Base-by-base conservation (phyloP, 2,329 filamentous ascomycete species). In the Colletotrichum melonis region DNA sequence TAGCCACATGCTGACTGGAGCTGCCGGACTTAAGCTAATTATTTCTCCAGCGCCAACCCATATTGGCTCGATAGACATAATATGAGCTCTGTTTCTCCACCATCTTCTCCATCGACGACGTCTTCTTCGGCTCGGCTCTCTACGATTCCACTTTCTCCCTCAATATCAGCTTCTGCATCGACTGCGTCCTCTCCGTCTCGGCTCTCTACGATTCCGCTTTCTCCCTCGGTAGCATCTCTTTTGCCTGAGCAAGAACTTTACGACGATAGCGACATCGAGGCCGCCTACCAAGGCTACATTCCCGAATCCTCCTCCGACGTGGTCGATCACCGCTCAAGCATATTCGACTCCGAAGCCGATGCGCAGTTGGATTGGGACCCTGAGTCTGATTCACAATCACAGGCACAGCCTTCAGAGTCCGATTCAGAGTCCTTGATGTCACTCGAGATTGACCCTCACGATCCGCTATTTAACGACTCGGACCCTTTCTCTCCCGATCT, bases 1-100 rank as follows among this genome's bases (percentile, higher is more conserved):
- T 73, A 19, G 22, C 58, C 38, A 63, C 35, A 11, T n/a, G 24
- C 32, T 55, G 35, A 19, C 42, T 49, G 24, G 52, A 16, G 52
- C 9, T 6, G 28, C 38, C 30, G 42, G 32, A 42, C 24, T 46
- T 28, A 14, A 9, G 63, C 67, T 71, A 26, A 71, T 60, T 7
- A 19, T 22, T 38, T 19, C 14, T 56, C 32, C 57, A 73, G 71
- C 49, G 71, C 71, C 71, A 73, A 70, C 56, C 67, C 28, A 32
- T 49, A 54, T 59, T 66, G 71, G 71, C 67, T 14, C 35, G 28
- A 26, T 62, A 56, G 46, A 42, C 52, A 57, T 60, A 73, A 49
- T 24, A 73, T 73, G 71, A 73, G 71, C 63, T 65, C 68, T 60
- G 57, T 57, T 62, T 73, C 71, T 73, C n/a, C 56, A 59, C 46